Conservation (phyloP, 805 yeast species). For the Candida suzukii region DNA sequence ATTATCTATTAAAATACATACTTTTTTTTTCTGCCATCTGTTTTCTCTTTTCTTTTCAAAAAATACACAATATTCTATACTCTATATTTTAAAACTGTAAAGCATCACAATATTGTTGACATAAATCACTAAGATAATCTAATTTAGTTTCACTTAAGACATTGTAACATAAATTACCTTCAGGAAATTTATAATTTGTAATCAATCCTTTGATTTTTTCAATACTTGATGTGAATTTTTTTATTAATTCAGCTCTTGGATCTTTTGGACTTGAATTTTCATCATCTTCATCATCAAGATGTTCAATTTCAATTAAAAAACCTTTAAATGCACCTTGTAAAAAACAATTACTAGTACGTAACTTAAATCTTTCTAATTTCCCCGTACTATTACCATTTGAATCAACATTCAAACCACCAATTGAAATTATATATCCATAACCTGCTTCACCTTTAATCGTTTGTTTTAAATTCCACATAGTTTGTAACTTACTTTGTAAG, state of each 20-base stretch:
- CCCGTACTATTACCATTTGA: conserved; percentile 11
- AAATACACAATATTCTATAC: no score
- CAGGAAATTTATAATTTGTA: conserved; percentile 26
- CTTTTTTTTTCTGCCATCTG: no score
- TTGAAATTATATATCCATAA: conserved; percentile 47
- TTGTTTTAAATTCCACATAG: conserved; percentile 67
- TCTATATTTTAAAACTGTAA: conserved; percentile 21
- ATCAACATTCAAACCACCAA: conserved; percentile 7
- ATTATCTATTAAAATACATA: no score
- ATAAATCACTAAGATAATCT: conserved; percentile 29
- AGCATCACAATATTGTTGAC: conserved; percentile 34
- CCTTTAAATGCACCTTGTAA: conserved; percentile 73
- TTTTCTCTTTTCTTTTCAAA: no score
- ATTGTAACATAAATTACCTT: conserved; percentile 29
- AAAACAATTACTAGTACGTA: conserved; percentile 65
- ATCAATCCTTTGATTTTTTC: conserved; percentile 25
- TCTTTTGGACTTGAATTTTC: conserved; percentile 6
- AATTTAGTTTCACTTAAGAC: conserved; percentile 29
- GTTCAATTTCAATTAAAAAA: conserved; percentile 54
- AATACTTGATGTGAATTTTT: conserved; percentile 26
- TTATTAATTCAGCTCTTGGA: conserved; percentile 17
- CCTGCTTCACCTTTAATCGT: conserved; percentile 73
- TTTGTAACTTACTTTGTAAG: conserved; percentile 50
- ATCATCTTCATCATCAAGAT: conserved; percentile 18
- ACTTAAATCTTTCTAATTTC: conserved; percentile 36